phyloP scores from a whole-genome alignment of 2,329 filamentous ascomycete species.

The Ceratocystis alfenasii region DNA sequence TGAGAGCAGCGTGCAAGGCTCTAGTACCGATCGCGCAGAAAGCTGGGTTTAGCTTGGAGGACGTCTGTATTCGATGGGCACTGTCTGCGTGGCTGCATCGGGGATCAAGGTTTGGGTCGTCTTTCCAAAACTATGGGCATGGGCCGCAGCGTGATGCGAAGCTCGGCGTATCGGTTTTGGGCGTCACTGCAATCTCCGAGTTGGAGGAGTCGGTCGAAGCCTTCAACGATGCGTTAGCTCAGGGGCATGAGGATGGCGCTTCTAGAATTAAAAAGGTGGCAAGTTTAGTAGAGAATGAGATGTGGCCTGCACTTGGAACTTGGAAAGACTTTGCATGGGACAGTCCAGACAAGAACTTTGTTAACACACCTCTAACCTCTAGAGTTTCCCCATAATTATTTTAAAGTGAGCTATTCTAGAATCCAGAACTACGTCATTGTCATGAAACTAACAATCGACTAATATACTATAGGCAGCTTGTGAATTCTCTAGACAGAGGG shows the following conservation, averaged over 20 bases:
- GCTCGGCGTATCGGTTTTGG: slow-evolving; percentile 51
- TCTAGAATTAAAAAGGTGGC: slow-evolving; percentile 26
- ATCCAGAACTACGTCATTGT: background rate
- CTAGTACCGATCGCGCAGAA: slow-evolving; percentile 51
- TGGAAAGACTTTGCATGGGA: slow-evolving; percentile 56
- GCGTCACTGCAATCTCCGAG: slow-evolving; percentile 50
- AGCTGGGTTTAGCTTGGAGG: slow-evolving; percentile 64
- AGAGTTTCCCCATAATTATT: slow-evolving; percentile 12
- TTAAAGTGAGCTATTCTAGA: background rate
- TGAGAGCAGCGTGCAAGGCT: slow-evolving; percentile 53
- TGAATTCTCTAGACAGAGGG: background rate
- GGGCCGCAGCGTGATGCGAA: slow-evolving; percentile 25
- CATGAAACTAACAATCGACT: too few relatives aligned
- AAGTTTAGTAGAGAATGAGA: slow-evolving; percentile 31
- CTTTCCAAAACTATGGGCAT: slow-evolving; percentile 25
- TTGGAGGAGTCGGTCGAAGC: slow-evolving; percentile 50
- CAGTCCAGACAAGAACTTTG: slow-evolving; percentile 41
- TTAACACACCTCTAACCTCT: slow-evolving; percentile 30
- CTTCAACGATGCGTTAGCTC: slow-evolving; percentile 44
- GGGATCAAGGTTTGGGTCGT: slow-evolving; percentile 34
- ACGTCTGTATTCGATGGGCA: slow-evolving; percentile 72
- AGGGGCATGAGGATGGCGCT: slow-evolving; percentile 30
- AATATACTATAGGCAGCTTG: background rate
- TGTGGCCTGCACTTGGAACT: slow-evolving; percentile 46
- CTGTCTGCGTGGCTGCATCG: slow-evolving; percentile 49